Conservation (phyloP, 208 protist genomes). For the Trypanosoma vivax region DNA sequence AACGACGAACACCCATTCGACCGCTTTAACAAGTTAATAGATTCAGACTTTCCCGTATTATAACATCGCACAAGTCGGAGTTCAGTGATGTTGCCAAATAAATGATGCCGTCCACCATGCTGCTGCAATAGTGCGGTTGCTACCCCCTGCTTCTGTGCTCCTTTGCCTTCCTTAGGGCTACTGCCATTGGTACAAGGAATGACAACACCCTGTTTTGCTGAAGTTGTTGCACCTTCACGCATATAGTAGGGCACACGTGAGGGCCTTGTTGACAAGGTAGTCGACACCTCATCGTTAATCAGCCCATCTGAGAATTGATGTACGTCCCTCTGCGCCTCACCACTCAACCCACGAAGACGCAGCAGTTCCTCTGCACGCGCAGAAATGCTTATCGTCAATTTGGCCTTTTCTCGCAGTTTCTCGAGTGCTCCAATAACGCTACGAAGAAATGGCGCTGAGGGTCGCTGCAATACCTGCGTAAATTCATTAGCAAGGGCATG, state of each 20-base stretch:
- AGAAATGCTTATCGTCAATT: neutral
- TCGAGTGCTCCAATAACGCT: conserved; percentile 9
- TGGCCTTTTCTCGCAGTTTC: conserved; percentile 1
- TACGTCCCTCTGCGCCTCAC: conserved; percentile 11
- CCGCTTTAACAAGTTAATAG: neutral
- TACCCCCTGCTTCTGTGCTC: neutral
- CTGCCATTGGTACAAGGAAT: neutral
- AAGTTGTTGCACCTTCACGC: conserved; percentile 13
- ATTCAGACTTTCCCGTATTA: conserved; percentile 3
- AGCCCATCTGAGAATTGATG: conserved; percentile 4
- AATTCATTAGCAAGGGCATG: conserved; percentile 71
- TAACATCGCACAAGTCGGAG: conserved; percentile 7
- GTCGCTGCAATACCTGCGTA: conserved; percentile 30
- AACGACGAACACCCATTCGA: neutral
- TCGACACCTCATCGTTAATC: conserved; percentile 1
- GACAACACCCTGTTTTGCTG: conserved; percentile 18
- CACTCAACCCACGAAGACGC: conserved; percentile 11
- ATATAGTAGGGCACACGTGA: conserved; percentile 50
- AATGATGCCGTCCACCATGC: neutral
- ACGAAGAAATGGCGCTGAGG: conserved; percentile 9
- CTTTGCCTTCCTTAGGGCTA: neutral
- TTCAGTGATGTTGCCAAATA: conserved; percentile 21
- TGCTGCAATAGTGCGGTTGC: neutral
- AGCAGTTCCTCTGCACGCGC: conserved; percentile 13
- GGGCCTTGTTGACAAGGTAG: neutral